phyloP scores from a whole-genome alignment of 23 red algal species.

The Gracilaria domingensis region DNA sequence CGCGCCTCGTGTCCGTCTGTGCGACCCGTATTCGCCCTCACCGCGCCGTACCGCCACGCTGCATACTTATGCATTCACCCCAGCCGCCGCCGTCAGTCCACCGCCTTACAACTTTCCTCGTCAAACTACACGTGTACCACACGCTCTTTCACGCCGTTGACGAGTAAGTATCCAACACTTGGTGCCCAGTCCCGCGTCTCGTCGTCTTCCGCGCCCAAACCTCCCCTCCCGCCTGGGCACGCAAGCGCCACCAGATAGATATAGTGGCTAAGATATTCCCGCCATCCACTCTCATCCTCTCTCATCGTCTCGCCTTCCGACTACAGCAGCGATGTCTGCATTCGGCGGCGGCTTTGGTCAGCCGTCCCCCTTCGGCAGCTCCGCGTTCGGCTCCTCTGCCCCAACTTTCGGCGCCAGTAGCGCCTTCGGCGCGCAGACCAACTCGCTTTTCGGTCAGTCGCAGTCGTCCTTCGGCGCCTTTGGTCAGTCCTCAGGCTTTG shows the following conservation, averaged over 20 bases:
- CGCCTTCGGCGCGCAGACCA: slow-evolving; percentile 44
- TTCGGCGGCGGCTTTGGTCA: slow-evolving; percentile 62
- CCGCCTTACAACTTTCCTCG: background rate
- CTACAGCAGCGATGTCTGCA: slow-evolving; percentile 25
- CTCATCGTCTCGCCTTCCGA: background rate
- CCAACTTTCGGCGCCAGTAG: slow-evolving; percentile 23
- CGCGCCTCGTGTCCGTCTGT: too few relatives aligned
- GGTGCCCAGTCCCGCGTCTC: background rate
- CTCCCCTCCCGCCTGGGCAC: background rate
- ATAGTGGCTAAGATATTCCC: background rate
- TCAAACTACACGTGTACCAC: background rate
- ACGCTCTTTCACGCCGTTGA: background rate
- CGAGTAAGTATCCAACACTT: background rate
- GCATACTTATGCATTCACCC: slow-evolving; percentile 3
- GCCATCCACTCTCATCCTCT: background rate
- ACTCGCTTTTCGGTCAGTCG: slow-evolving; percentile 53
- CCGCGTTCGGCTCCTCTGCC: slow-evolving; percentile 45
- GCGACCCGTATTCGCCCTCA: too few relatives aligned
- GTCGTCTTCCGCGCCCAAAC: background rate
- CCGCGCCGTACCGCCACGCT: too few relatives aligned
- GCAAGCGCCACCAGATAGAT: background rate
- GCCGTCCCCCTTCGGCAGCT: slow-evolving; percentile 30
- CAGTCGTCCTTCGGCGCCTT: slow-evolving; percentile 57
- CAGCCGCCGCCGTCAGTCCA: too few relatives aligned
- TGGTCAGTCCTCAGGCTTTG: slow-evolving; percentile 65